Base-by-base conservation (phyloP, 176 grass and related monocot species). In the Triticum dicoccoides region DNA sequence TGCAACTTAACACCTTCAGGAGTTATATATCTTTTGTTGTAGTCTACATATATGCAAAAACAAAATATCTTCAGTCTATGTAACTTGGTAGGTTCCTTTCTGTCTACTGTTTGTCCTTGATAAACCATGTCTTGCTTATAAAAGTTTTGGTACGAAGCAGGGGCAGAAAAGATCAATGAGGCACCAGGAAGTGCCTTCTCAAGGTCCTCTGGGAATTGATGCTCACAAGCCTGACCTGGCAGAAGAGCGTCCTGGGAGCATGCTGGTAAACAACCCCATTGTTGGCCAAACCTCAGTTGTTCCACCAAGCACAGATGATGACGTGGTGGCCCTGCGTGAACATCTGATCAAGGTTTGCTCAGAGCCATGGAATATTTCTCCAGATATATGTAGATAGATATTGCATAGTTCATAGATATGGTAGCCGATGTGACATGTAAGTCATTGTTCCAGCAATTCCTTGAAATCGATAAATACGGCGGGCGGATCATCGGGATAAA, bases 401-500 rank as follows among this genome's bases (percentile, higher is more conserved):
- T 41, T 27, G 6, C 78, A 45, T 39, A 25, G 27, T 27, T 2
- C 59, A 45, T 47, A 65, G 41, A 34, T 80, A 49, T 29, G 45
- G 11, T 8, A 85, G 25, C 14, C 8, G 4, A 68, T 56, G 70
- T 41, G 77, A 45, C 3, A 35, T 87, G 41, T 30, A 29, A 74
- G 17, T 81, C 81, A 13, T 9, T 75, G 37, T 81, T 66, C 45
- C 38, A 87, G 85, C 29, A 69, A 81, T 81, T 87, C 15, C 56
- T 65, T 54, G 78, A 65, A 65, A 65, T 82, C 21, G 78, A 81
- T 41, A 61, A 61, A 10, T 6, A 1, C 11, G 58, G 85, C 20
- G 32, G 69, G 61, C 8, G 58, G 69, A 87, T 39, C 34, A 9
- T 88, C 25, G 86, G 90, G 64, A 86, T 91, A 68, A 88, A 85